Percentiles rank a stretch among this genome's conserved stretches.
These are phyloP conservation scores for Lactifluus echinatus DNA, from an alignment of 768 basidiomycete species.

Conservation along the genomic window DNA sequence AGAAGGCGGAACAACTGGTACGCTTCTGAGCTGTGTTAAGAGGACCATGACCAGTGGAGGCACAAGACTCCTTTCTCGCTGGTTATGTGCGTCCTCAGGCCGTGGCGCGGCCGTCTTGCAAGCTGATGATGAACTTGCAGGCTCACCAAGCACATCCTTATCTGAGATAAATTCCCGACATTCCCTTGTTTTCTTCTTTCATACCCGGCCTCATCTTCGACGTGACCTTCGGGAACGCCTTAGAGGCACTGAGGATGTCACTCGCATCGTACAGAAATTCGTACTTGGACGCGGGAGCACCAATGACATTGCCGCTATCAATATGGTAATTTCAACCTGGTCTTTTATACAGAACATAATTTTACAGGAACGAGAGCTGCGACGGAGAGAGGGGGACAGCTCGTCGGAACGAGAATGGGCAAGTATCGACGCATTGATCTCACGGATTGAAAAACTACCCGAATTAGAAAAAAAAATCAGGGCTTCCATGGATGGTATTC, in stretches of 20 bases:
- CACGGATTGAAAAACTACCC: slow-evolving; percentile 42
- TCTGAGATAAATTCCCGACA: slow-evolving; percentile 66
- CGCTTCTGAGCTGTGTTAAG: slow-evolving; percentile 64
- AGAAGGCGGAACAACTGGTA: slow-evolving; percentile 68
- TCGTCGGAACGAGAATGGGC: slow-evolving; percentile 40
- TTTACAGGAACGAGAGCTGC: slow-evolving; percentile 47
- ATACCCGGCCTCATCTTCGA: slow-evolving; percentile 49
- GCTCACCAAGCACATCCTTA: slow-evolving; percentile 75
- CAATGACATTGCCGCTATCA: slow-evolving; percentile 57
- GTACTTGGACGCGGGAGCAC: slow-evolving; percentile 57
- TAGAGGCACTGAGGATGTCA: slow-evolving; percentile 54
- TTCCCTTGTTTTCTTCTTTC: slow-evolving; percentile 67
- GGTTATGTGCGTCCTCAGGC: slow-evolving; percentile 52
- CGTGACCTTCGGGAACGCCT: slow-evolving; percentile 52
- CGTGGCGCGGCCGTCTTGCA: neutral
- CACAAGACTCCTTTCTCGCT: slow-evolving; percentile 61
- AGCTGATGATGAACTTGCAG: slow-evolving; percentile 31
- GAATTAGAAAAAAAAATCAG: slow-evolving; percentile 50
- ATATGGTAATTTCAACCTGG: slow-evolving; percentile 56
- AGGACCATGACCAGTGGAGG: slow-evolving; percentile 74
- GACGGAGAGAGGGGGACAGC: slow-evolving; percentile 27
- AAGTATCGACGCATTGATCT: slow-evolving; percentile 44
- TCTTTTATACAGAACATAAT: slow-evolving; percentile 41
- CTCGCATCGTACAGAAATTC: slow-evolving; percentile 72
- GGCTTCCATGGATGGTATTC: slow-evolving; percentile 28